Percentiles rank a stretch among this genome's conserved stretches.
Evolutionary conservation across 345 rosid species (phyloP).

Genomic region (Eucalyptus leucophloia): DNA sequence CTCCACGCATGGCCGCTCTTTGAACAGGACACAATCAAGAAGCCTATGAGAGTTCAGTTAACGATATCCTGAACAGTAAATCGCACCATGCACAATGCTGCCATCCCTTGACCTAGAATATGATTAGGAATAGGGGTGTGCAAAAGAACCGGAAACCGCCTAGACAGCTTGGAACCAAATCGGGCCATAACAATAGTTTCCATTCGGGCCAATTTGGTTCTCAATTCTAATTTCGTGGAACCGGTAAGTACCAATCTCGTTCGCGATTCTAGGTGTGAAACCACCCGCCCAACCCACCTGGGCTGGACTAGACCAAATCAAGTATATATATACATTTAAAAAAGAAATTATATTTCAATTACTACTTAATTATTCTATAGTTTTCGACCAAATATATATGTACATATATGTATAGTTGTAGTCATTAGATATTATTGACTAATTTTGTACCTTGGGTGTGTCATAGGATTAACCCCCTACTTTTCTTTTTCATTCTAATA

Average conservation of each 20-base stretch:
- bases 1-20: no score
- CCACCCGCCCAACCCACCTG: fast-evolving
- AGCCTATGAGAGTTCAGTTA: not conserved
- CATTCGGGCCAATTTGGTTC: fast-evolving
- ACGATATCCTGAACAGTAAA: not conserved
- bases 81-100: not conserved
- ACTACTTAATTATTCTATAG: no score
- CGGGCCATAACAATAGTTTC: fast-evolving
- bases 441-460: no score
- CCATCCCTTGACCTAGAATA: not conserved
- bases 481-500: no score
- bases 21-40: not conserved
- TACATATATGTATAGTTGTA: no score
- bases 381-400: no score
- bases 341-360: no score
- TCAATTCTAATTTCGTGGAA: fast-evolving
- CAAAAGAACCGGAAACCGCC: fast-evolving
- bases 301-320: fast-evolving
- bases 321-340: no score
- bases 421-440: no score
- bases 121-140: not conserved
- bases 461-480: no score
- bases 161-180: fast-evolving
- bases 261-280: fast-evolving
- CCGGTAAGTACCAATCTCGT: fast-evolving